Evolutionary conservation across 257 asterid species (phyloP), one percentile per base, ranked within the genome.

Genomic region (Lavandula angustifolia): DNA sequence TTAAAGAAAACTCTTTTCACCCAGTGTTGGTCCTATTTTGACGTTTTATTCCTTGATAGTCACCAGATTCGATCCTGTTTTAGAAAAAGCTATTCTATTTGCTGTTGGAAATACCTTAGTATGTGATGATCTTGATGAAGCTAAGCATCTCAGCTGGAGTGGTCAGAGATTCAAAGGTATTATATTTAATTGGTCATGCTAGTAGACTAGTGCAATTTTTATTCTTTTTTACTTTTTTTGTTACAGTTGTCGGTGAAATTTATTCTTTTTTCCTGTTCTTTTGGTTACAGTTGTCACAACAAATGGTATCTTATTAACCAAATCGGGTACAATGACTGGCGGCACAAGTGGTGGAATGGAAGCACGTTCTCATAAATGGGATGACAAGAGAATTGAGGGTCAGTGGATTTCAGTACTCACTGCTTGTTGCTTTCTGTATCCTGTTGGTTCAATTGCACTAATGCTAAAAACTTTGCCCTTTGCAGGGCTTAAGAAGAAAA

Each of bases 261-360:
- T n/a, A 46, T 42, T 13, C 14, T n/a, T 48, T 42, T 34, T 51
- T 53, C 57, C 59, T 64, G 16, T 67, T 51, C 49, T 49, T 38
- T 41, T 60, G 9, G 74, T 57, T 40, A 75, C 78, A 94, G 99
- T 94, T 79, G 99, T 94, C 78, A 94, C 99, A 54, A 81, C 85
- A 74, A 95, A 94, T 68, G 97, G 99, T 72, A 90, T 82, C 76
- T 79, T 94, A 70, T 72, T 90, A 84, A 71, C 97, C 59, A 94
- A 94, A 71, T 94, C 99, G 71, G 99, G 99, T 61, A 94, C 99
- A 59, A 94, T 94, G 99, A 94, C 99, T 71, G 99, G 99, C 64
- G 99, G 99, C 72, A 83, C 97, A 59, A 94, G 97, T 73, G 95
- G 96, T 14, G 96, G 99, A 55, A 94, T 90, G 94, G 97, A 94